A percentile compares a stretch with the other conserved stretches of the same genome.
Conservation (phyloP, 306 rosid species). For the Trifolium dubium region DNA sequence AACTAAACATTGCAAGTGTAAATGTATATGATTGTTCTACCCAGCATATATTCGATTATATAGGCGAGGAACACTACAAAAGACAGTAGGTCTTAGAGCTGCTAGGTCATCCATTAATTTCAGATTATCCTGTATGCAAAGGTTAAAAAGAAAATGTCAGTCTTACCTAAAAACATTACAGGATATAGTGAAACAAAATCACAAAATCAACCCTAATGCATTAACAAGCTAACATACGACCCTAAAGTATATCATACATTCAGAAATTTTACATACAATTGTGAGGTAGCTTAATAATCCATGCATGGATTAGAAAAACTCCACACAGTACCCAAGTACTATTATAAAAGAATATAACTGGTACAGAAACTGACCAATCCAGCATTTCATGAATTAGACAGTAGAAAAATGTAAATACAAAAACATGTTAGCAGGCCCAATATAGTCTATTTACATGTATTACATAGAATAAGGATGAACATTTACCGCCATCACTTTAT, state of each 20-base stretch:
- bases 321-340: slow-evolving; percentile 18
- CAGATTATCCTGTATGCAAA: slow-evolving; percentile 81
- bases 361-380: slow-evolving; percentile 11
- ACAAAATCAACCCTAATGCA: slow-evolving; percentile 3
- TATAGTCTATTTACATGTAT: background rate
- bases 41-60: slow-evolving; percentile 96
- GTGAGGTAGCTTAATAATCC: slow-evolving; percentile 15
- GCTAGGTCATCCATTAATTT: slow-evolving; percentile 92
- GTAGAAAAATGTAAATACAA: slow-evolving; percentile 28
- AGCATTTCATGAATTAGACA: slow-evolving; percentile 26
- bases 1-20: slow-evolving; percentile 23
- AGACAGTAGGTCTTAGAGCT: slow-evolving; percentile 85
- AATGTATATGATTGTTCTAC: slow-evolving; percentile 52
- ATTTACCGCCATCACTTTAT: background rate
- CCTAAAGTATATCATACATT: background rate
- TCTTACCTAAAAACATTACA: slow-evolving; percentile 33
- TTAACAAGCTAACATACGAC: slow-evolving; percentile 8
- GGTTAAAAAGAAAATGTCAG: slow-evolving; percentile 39
- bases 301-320: background rate
- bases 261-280: slow-evolving; percentile 14
- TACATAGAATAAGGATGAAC: background rate
- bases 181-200: slow-evolving; percentile 19
- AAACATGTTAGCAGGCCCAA: background rate
- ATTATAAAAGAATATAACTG: background rate
- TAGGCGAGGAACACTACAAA: slow-evolving; percentile 97